Conservation (phyloP, 1,284 basidiomycete species). For the Cystobasidiaceae sp. region DNA sequence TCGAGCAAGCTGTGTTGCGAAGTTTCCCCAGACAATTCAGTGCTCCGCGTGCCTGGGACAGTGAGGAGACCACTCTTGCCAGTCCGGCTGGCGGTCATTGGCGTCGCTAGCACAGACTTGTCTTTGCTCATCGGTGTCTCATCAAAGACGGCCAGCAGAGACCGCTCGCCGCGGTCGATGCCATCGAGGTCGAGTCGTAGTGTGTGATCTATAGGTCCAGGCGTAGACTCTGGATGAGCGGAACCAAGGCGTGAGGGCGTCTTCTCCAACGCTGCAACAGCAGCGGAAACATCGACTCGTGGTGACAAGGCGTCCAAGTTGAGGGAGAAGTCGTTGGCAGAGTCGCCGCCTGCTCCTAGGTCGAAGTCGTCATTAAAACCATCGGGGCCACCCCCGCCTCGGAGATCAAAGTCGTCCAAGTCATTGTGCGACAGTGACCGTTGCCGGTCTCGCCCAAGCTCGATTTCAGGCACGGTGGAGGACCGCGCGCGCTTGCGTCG, state of each 20-base stretch:
- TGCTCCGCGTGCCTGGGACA: constrained; percentile 15
- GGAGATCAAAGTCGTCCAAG: constrained; percentile 1
- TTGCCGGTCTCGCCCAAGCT: constrained; percentile 29
- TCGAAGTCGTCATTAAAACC: no score
- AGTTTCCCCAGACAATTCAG: constrained; percentile 3
- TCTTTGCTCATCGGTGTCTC: neutral
- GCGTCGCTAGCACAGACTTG: constrained; percentile 16
- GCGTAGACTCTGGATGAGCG: neutral
- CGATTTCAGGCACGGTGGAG: constrained; percentile 22
- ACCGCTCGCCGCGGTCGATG: constrained; percentile 11
- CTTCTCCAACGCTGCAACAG: constrained; percentile 1
- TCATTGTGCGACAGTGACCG: neutral
- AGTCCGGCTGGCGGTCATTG: neutral
- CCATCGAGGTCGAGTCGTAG: constrained; percentile 31
- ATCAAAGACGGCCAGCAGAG: constrained; percentile 26
- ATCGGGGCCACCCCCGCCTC: constrained; percentile 30
- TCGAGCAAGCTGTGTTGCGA: constrained; percentile 5
- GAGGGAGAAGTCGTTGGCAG: constrained; percentile 6
- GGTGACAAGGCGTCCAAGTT: constrained; percentile 4
- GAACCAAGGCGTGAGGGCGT: constrained; percentile 17
- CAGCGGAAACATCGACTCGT: neutral
- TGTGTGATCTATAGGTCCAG: constrained; percentile 5
- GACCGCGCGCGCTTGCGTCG: neutral
- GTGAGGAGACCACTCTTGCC: constrained; percentile 6
- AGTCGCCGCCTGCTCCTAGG: constrained; percentile 2